phyloP scores from a whole-genome alignment of 495 filamentous ascomycete species.

The Hypoxylon lienhwacheense region DNA sequence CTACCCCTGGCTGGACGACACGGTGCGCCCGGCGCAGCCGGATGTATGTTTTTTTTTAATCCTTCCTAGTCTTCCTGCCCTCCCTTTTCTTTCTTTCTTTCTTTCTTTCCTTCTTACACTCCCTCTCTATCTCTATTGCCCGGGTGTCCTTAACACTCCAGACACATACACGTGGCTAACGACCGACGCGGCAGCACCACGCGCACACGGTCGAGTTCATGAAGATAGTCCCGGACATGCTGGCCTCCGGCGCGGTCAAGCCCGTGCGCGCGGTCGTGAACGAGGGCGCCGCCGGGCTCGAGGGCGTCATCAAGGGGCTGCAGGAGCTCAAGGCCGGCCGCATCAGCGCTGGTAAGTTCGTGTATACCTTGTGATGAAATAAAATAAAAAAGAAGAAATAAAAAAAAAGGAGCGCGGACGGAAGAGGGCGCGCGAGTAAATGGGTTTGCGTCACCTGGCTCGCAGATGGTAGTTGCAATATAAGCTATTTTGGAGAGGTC shows the following conservation, averaged over 20 bases:
- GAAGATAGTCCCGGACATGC: slow-evolving; percentile 20
- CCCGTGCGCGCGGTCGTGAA: slow-evolving; percentile 37
- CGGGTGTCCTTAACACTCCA: no score
- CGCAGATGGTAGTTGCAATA: no score
- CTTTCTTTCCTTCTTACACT: no score
- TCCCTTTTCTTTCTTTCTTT: no score
- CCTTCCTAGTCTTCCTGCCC: background rate
- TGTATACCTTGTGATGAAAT: slow-evolving; percentile 42
- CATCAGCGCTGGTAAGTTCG: slow-evolving; percentile 45
- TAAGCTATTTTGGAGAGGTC: no score
- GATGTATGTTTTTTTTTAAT: slow-evolving; percentile 17
- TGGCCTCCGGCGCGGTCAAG: slow-evolving; percentile 38
- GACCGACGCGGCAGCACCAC: no score
- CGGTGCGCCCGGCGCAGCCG: background rate
- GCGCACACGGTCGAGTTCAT: slow-evolving; percentile 36
- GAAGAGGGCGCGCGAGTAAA: no score
- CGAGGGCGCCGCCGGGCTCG: slow-evolving; percentile 39
- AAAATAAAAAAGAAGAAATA: background rate
- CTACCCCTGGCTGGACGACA: slow-evolving; percentile 13
- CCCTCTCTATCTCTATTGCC: no score
- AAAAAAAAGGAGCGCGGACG: no score
- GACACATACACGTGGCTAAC: background rate
- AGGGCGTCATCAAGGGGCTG: slow-evolving; percentile 42
- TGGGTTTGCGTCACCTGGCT: no score
- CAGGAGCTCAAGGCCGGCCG: slow-evolving; percentile 38